Base-by-base conservation (phyloP, 1,284 basidiomycete species). In the Phlebopus sp. region DNA sequence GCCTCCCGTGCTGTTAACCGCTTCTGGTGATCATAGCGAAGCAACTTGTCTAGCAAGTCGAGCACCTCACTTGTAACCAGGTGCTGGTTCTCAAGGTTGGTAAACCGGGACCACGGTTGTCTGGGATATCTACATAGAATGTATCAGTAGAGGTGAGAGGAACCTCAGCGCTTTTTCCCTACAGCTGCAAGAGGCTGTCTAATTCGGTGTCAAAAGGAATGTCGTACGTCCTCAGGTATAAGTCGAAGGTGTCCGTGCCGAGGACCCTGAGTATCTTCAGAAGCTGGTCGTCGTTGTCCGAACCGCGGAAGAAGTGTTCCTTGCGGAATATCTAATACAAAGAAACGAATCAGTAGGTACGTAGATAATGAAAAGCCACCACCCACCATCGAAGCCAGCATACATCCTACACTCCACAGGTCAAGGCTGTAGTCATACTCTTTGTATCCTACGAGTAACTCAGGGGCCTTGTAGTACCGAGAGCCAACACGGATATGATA, bases 401-500 rank as follows among this genome's bases (percentile, higher is more conserved):
- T 93, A 69, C 91, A 93, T 5, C 92, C 92, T 44, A 92, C 72
- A 64, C 84, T 87, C 92, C 92, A 94, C 72, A 94, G 81, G 60
- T 95, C 92, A 34, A 90, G 71, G 60, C 81, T 84, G 61, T 91
- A 90, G 67, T 92, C 90, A 65, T 92, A 94, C 62, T 82, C 81
- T 64, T 90, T 88, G 72, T 88, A 91, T 57, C 90, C 90, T 49
- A 93, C 90, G 27, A 95, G 74, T 40, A 95, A 71, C 62, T 95
- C 92, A 5, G 92, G 92, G 0, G 86, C 88, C 67, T 94, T 94
- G 75, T 90, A 94, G 71, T 92, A 92, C 51, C 91, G 77, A 43
- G 87, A 90, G n/a, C 90, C 92, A 8, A 94, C 92, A 11, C 91
- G 82, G 50, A 92, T 88, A 59, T 93, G 92, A 70, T 92, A 92